phyloP scores from a whole-genome alignment of 495 filamentous ascomycete species.

The Emericellopsis terricola region DNA sequence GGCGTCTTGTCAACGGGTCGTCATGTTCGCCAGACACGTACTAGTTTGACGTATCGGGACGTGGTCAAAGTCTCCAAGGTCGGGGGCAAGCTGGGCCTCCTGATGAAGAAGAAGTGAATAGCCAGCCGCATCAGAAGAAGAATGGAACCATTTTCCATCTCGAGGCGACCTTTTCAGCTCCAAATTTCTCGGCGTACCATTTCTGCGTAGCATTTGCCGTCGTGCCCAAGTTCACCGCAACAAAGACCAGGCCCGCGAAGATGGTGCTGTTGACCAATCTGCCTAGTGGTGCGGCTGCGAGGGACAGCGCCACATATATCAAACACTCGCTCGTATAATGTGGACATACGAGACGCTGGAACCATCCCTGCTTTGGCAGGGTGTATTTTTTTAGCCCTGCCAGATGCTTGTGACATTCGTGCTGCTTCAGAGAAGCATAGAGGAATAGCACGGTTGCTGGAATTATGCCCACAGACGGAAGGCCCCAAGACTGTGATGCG shows the following conservation, averaged over 20 bases:
- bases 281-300: constrained; percentile 50
- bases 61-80: constrained; percentile 73
- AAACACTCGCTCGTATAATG: constrained; percentile 82
- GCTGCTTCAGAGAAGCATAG: constrained; percentile 57
- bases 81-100: constrained; percentile 43
- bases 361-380: constrained; percentile 48
- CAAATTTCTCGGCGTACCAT: constrained; percentile 76
- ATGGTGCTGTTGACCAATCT: constrained; percentile 55
- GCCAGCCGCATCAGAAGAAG: constrained; percentile 34
- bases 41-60: constrained; percentile 86
- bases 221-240: constrained; percentile 59
- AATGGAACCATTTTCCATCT: constrained; percentile 76
- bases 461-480: constrained; percentile 36
- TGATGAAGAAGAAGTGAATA: constrained; percentile 20
- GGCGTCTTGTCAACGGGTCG: constrained; percentile 36
- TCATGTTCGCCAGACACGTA: constrained; percentile 45
- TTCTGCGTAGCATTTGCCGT: constrained; percentile 59
- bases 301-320: constrained; percentile 62
- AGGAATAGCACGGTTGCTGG: constrained; percentile 43
- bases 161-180: constrained; percentile 39
- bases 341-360: constrained; percentile 56
- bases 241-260: constrained; percentile 48
- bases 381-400: constrained; percentile 69
- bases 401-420: constrained; percentile 67
- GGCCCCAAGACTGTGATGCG: no score